phyloP scores from a whole-genome alignment of 495 filamentous ascomycete genomes.

The Evernia prunastri region DNA sequence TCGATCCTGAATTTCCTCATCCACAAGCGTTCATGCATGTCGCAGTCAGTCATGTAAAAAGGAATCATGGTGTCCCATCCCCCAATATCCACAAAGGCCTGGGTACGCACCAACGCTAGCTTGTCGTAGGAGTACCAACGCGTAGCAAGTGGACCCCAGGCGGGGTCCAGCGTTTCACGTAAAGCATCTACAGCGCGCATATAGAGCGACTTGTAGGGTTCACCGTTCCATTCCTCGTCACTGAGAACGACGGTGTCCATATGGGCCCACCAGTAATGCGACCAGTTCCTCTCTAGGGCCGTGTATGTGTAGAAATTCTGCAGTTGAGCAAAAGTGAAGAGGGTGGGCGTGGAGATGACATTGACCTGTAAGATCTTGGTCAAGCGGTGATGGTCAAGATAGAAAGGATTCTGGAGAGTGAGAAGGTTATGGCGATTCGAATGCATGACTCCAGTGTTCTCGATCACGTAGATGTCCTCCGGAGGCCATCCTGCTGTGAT shows the following conservation, averaged over 20 bases:
- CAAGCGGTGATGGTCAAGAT: constrained; percentile 51
- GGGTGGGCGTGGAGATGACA: constrained; percentile 49
- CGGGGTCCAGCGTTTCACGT: constrained; percentile 21
- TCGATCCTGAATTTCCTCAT: constrained; percentile 47
- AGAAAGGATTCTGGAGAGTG: constrained; percentile 56
- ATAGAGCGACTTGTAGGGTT: constrained; percentile 49
- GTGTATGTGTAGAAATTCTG: constrained; percentile 54
- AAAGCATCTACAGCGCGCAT: constrained; percentile 42
- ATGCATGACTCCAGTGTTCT: constrained; percentile 57
- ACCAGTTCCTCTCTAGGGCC: constrained; percentile 44
- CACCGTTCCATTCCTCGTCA: constrained; percentile 37
- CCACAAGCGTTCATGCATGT: constrained; percentile 47
- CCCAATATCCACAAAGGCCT: constrained; percentile 47
- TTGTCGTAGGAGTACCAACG: constrained; percentile 55
- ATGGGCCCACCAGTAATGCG: constrained; percentile 55
- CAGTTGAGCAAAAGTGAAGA: constrained; percentile 55
- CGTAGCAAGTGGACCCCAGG: constrained; percentile 34
- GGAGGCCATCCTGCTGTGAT: constrained; percentile 58
- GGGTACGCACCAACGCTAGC: constrained; percentile 51
- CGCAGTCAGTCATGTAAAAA: constrained; percentile 56
- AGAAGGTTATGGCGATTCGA: constrained; percentile 47
- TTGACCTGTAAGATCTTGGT: constrained; percentile 46
- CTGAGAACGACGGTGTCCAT: constrained; percentile 52
- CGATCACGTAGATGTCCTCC: constrained; percentile 53
- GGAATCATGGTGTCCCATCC: constrained; percentile 56